Conservation (phyloP, 2,329 filamentous ascomycete genomes). For the Aspergillus sp. region DNA sequence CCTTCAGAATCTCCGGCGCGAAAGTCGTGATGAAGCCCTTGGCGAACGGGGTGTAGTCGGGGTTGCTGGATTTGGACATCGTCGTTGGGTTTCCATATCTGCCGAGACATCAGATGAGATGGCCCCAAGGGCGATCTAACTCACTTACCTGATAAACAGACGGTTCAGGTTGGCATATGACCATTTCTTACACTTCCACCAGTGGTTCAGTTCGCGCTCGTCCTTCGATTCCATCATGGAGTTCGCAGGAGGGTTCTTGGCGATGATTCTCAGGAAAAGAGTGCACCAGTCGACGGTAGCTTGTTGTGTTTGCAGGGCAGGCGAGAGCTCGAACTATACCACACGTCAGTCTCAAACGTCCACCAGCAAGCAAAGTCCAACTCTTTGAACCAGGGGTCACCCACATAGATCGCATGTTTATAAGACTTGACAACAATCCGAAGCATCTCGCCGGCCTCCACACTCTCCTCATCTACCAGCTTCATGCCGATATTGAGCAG, state of each 20-base stretch:
- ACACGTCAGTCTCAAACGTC: conserved; percentile 26
- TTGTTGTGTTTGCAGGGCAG: conserved; percentile 72
- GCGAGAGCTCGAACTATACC: conserved; percentile 76
- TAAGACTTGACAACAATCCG: conserved; percentile 93
- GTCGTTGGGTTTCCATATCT: conserved; percentile 87
- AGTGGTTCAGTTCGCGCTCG: conserved; percentile 90
- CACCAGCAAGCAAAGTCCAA: neutral
- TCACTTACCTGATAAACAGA: conserved; percentile 77
- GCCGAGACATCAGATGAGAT: conserved; percentile 7
- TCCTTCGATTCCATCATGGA: conserved; percentile 76
- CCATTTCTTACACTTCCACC: conserved; percentile 99
- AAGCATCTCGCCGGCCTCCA: conserved; percentile 96
- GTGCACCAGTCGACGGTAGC: conserved; percentile 95
- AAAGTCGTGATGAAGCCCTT: conserved; percentile 89
- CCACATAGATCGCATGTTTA: conserved; percentile 95
- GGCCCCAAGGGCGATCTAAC: neutral
- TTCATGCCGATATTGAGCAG: conserved; percentile 83
- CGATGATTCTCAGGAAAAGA: conserved; percentile 85
- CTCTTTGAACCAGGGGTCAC: conserved; percentile 29
- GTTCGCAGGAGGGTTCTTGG: conserved; percentile 75
- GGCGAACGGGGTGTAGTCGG: conserved; percentile 76
- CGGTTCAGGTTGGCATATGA: conserved; percentile 96
- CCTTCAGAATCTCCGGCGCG: conserved; percentile 92
- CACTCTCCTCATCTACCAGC: conserved; percentile 82
- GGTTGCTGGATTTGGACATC: conserved; percentile 68